phyloP scores from a whole-genome alignment of 768 basidiomycete genomes.

The Cystobasidium tubakii region DNA sequence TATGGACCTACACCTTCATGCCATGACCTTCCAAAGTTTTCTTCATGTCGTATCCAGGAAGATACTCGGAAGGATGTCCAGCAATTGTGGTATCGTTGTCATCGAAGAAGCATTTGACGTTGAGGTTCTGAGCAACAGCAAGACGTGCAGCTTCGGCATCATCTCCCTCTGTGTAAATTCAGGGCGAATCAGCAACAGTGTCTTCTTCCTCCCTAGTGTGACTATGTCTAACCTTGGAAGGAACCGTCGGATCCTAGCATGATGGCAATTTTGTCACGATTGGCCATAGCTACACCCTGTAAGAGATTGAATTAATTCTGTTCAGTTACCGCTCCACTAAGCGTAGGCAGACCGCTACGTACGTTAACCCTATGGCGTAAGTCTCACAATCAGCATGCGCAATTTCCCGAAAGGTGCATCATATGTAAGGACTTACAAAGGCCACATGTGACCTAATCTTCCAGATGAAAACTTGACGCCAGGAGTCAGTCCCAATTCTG shows the following conservation, averaged over 20 bases:
- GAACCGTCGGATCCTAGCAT: conserved; percentile 83
- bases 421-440: background rate
- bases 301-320: too few relatives aligned
- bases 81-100: conserved; percentile 78
- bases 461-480: conserved; percentile 89
- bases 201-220: background rate
- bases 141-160: conserved; percentile 83
- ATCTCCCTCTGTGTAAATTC: conserved; percentile 59
- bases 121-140: conserved; percentile 73
- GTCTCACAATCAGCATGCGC: too few relatives aligned
- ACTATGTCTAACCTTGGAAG: conserved; percentile 55
- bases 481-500: conserved; percentile 82
- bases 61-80: conserved; percentile 81
- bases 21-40: conserved; percentile 77
- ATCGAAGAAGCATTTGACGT: conserved; percentile 79
- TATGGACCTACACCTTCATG: conserved; percentile 56
- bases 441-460: conserved; percentile 85
- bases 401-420: background rate
- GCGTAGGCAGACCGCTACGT: background rate
- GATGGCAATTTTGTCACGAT: conserved; percentile 70
- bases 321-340: background rate
- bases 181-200: background rate
- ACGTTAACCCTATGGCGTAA: background rate
- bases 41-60: conserved; percentile 66
- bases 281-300: conserved; percentile 75